Percentiles rank a stretch among this genome's conserved stretches.
Conservation (phyloP, 2,329 filamentous ascomycete species). For the Apiospora marii region DNA sequence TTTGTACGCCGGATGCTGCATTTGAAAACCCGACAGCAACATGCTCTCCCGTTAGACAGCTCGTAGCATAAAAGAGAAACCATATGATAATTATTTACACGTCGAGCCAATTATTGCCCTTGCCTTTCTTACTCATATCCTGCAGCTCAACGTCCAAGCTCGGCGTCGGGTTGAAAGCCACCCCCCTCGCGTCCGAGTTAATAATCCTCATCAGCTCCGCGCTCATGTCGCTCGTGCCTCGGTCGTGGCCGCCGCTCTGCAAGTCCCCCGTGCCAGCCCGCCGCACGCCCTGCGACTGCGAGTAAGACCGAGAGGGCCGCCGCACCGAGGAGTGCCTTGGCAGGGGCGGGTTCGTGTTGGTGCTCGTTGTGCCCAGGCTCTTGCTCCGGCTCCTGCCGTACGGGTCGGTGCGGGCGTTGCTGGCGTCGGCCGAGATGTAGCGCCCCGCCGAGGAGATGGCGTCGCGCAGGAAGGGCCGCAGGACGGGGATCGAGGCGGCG, state of each 20-base stretch:
- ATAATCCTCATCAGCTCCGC: background rate
- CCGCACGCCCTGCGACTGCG: too few species aligned
- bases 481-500: conserved; percentile 43
- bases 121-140: background rate
- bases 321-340: background rate
- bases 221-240: background rate
- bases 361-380: background rate
- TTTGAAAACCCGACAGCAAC: background rate
- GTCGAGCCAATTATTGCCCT: background rate
- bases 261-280: too few species aligned
- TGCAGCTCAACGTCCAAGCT: background rate
- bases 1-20: background rate
- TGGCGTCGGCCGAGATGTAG: conserved; percentile 4
- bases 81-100: background rate
- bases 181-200: background rate
- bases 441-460: conserved; percentile 42
- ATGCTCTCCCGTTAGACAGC: background rate
- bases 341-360: background rate
- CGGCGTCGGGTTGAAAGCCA: background rate
- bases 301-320: background rate
- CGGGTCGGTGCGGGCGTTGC: background rate
- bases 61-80: background rate
- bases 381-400: background rate
- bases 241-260: background rate
- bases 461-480: conserved; percentile 38